Percentiles rank a stretch among this genome's conserved stretches.
Conservation (phyloP, 2,329 filamentous ascomycete species). For the Coniochaeta sp. region DNA sequence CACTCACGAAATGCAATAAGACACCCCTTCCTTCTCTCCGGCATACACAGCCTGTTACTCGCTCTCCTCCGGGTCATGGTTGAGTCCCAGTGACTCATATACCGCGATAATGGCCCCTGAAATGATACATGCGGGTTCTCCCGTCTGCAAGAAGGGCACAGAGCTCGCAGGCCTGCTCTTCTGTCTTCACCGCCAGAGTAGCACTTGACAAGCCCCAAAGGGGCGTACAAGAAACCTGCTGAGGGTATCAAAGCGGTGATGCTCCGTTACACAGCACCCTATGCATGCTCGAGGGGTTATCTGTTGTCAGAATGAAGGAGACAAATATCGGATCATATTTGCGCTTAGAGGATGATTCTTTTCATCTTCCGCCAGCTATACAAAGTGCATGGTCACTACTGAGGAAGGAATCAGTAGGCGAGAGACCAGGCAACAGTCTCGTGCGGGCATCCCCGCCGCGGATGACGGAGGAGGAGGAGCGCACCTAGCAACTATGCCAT, state of each 20-base stretch:
- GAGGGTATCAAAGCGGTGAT: constrained; percentile 15
- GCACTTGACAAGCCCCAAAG: constrained; percentile 20
- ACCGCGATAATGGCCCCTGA: constrained; percentile 36
- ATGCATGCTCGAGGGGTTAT: constrained; percentile 51
- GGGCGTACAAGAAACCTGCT: constrained; percentile 24
- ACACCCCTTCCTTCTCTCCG: no score
- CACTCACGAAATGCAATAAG: no score
- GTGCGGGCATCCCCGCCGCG: no score
- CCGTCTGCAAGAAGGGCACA: constrained; percentile 31
- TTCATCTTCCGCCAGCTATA: no score
- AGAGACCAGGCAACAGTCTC: no score
- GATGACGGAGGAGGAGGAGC: no score
- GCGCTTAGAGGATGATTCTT: no score
- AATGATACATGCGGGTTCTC: constrained; percentile 25
- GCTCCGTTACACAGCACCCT: constrained; percentile 23
- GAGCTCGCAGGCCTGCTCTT: constrained; percentile 32
- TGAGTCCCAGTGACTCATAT: constrained; percentile 30
- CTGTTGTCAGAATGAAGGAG: constrained; percentile 32
- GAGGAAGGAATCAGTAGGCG: no score
- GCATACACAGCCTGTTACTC: no score
- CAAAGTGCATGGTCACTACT: no score
- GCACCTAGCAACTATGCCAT: no score
- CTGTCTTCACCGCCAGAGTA: constrained; percentile 33
- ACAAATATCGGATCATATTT: constrained; percentile 17
- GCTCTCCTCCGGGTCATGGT: constrained; percentile 28